phyloP scores from a whole-genome alignment of 164 flowering plant genomes.

The Magnolia kwangsiensis region DNA sequence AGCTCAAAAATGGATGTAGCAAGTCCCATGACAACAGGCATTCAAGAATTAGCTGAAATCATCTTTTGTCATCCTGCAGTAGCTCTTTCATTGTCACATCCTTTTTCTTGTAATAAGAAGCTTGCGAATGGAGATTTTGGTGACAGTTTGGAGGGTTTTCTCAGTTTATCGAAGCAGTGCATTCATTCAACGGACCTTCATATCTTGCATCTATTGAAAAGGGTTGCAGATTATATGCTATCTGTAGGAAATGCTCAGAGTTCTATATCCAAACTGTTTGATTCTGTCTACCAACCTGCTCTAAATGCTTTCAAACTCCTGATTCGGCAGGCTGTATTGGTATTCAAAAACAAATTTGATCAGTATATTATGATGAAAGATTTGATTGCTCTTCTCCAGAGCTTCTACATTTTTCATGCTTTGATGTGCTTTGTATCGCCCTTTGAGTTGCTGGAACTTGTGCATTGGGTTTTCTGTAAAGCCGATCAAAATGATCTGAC shows the following conservation, averaged over 20 bases:
- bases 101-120: slow-evolving; percentile 24
- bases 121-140: slow-evolving; percentile 15
- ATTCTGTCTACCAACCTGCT: slow-evolving; percentile 19
- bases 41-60: slow-evolving; percentile 41
- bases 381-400: slow-evolving; percentile 37
- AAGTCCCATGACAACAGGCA: slow-evolving; percentile 18
- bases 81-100: slow-evolving; percentile 28
- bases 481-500: slow-evolving; percentile 24
- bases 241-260: slow-evolving; percentile 18
- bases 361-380: slow-evolving; percentile 30
- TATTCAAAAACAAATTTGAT: slow-evolving; percentile 44
- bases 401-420: slow-evolving; percentile 35
- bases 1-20: slow-evolving; percentile 12
- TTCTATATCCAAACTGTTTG: slow-evolving; percentile 14
- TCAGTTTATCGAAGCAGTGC: slow-evolving; percentile 25
- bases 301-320: slow-evolving; percentile 36
- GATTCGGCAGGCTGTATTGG: slow-evolving; percentile 30
- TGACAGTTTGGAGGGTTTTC: slow-evolving; percentile 26
- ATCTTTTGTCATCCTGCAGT: slow-evolving; percentile 68
- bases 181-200: slow-evolving; percentile 41
- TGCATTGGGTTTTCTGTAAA: slow-evolving; percentile 47
- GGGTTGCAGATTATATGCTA: slow-evolving; percentile 35
- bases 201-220: slow-evolving; percentile 38
- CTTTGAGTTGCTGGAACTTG: slow-evolving; percentile 64
- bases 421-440: slow-evolving; percentile 60